Conservation (phyloP, 176 grass and related monocot species). For the Zoysia pacifica region DNA sequence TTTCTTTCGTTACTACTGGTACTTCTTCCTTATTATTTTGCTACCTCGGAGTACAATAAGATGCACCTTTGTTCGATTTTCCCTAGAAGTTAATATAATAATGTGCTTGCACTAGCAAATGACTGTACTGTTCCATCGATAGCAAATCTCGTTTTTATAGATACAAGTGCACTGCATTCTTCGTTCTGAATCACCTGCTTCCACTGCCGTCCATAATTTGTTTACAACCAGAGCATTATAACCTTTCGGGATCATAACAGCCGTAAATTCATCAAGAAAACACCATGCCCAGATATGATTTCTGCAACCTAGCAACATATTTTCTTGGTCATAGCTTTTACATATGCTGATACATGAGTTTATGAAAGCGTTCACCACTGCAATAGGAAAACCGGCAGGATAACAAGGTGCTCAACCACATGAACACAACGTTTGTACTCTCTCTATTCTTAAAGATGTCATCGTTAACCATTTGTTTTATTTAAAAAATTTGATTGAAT, state of each 20-base stretch:
- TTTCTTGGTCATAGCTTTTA: conserved; percentile 30
- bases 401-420: conserved; percentile 34
- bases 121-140: conserved; percentile 9
- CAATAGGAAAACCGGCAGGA: conserved; percentile 1
- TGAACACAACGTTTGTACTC: not conserved
- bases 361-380: conserved; percentile 31
- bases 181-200: not conserved
- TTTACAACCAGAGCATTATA: not conserved
- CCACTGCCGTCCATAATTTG: not conserved
- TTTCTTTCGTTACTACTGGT: not conserved
- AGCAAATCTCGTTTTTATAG: not conserved
- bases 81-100: not conserved
- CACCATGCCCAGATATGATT: not conserved
- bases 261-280: not conserved
- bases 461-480: not conserved
- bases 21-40: not conserved
- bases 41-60: conserved; percentile 30
- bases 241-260: not conserved
- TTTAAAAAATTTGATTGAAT: too few relatives aligned
- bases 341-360: conserved; percentile 22
- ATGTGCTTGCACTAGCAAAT: not conserved
- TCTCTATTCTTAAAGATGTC: conserved; percentile 10
- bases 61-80: not conserved
- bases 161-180: not conserved
- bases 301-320: conserved; percentile 33